These are phyloP conservation scores for Ampelomyces quisqualis DNA, from an alignment of 2,329 filamentous ascomycete genomes.

Conservation along the genomic window DNA sequence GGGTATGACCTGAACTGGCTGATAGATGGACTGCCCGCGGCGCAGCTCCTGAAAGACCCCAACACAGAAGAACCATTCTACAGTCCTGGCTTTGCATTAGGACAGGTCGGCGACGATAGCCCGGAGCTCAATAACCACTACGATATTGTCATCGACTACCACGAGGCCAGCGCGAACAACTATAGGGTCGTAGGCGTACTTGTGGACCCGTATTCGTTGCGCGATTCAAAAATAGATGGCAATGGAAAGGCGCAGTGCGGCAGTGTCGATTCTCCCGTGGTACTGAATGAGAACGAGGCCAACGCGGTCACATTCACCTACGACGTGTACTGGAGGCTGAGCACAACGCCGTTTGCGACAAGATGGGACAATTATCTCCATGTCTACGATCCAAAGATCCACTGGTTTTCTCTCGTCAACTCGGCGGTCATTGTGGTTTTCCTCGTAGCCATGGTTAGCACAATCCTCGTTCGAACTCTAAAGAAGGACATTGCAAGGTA, in stretches of 20 bases:
- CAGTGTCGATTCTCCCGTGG: constrained; percentile 59
- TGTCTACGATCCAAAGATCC: constrained; percentile 95
- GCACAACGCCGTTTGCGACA: constrained; percentile 87
- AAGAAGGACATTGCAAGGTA: constrained; percentile 96
- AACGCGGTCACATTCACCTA: constrained; percentile 84
- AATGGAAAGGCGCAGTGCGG: constrained; percentile 65
- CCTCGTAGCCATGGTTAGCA: constrained; percentile 84
- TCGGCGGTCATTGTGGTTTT: constrained; percentile 94
- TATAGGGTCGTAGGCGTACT: constrained; percentile 89
- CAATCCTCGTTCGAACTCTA: constrained; percentile 83
- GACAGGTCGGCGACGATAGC: constrained; percentile 56
- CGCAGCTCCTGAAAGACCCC: constrained; percentile 76
- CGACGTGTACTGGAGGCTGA: constrained; percentile 84
- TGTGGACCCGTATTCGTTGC: constrained; percentile 76
- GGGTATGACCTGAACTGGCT: constrained; percentile 95
- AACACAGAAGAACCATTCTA: constrained; percentile 79
- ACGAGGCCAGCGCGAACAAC: constrained; percentile 70
- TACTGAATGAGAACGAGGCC: constrained; percentile 63
- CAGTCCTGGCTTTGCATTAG: constrained; percentile 85
- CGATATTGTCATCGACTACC: constrained; percentile 90
- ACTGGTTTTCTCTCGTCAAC: constrained; percentile 98
- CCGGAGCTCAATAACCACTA: constrained; percentile 88
- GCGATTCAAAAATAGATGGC: constrained; percentile 56
- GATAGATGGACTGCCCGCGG: constrained; percentile 89
- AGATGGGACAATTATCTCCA: constrained; percentile 99